Evolutionary conservation across 1,284 basidiomycete species (phyloP), one percentile per base, ranked within the genome.

Genomic region (Moesziomyces globuligerus): DNA sequence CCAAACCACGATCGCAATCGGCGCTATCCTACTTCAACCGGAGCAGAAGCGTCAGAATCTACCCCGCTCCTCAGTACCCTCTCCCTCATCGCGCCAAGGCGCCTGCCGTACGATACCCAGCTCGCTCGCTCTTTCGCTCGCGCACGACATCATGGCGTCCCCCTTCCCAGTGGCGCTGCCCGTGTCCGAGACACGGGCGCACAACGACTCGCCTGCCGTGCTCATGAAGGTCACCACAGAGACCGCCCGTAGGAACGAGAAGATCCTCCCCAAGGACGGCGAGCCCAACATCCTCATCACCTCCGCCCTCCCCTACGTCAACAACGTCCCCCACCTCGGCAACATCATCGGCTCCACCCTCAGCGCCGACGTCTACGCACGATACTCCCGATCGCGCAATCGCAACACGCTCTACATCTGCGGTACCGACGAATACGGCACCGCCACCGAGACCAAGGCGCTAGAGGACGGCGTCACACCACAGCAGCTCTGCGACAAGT

Each of bases 401-500:
- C 76, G 84, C 45, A 85, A 85, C 39, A 84, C 85, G 17, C 80
- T 85, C 71, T 92, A 94, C 83, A 88, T 98, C 68, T 99, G 96
- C 83, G 96, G 96, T 43, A 98, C 96, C 6, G 95, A 99, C 82
- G 95, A 99, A 84, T 99, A 99, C 79, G 95, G 95, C 29, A 99
- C 95, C 2, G 95, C 95, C 0, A 97, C 96, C 1, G 95, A 98
- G 86, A 98, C 94, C 2, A 91, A 96, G 84, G 96, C 95, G 4
- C 84, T 97, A 59, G 96, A 98, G 83, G 96, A 98, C 83, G 90
- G 90, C 1, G 85, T 98, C 24, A 89, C 91, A 7, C 93, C 96
- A 0, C 86, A 88, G 73, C 89, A 91, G 79, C 87, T 98, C 4
- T 96, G 93, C 83, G 93, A 96, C 84, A 96, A 97, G 85, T 98